Percentiles rank a stretch among this genome's conserved stretches.
Evolutionary conservation across 2,329 filamentous ascomycete species (phyloP).

Genomic region (Penicillium italicum): DNA sequence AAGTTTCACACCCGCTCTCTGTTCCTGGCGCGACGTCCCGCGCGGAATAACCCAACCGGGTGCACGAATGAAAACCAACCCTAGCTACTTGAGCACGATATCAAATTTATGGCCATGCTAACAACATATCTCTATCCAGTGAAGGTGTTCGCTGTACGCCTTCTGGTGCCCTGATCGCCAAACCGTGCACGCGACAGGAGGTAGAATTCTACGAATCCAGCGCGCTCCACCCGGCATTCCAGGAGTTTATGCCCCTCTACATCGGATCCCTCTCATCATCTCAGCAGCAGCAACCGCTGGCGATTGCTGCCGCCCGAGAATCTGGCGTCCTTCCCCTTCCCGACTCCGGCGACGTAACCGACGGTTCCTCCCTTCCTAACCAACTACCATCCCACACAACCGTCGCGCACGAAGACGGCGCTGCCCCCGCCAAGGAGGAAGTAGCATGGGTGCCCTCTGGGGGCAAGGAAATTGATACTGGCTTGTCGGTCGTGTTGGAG

Average conservation of each 20-base stretch:
- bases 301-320: slow-evolving; percentile 50
- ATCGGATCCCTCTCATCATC: slow-evolving; percentile 75
- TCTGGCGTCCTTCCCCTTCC: slow-evolving; percentile 37
- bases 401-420: slow-evolving; percentile 19
- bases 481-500: slow-evolving; percentile 76
- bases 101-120: background rate
- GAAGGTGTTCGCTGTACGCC: slow-evolving; percentile 84
- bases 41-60: background rate
- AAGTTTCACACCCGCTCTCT: slow-evolving; percentile 27
- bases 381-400: slow-evolving; percentile 25
- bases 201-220: slow-evolving; percentile 85
- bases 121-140: slow-evolving; percentile 47
- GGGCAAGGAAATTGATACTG: slow-evolving; percentile 67
- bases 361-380: slow-evolving; percentile 11
- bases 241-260: slow-evolving; percentile 77
- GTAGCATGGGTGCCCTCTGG: slow-evolving; percentile 47
- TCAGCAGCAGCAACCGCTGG: slow-evolving; percentile 43
- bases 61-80: background rate
- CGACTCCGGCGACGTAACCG: slow-evolving; percentile 15
- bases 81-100: background rate
- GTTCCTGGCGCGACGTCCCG: slow-evolving; percentile 8
- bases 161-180: slow-evolving; percentile 83
- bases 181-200: slow-evolving; percentile 83
- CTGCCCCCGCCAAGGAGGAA: slow-evolving; percentile 20
- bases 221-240: slow-evolving; percentile 66